Percentiles rank a stretch among this genome's conserved stretches.
Conservation (phyloP, 768 basidiomycete genomes). For the Coprinellus aureogranulatus region DNA sequence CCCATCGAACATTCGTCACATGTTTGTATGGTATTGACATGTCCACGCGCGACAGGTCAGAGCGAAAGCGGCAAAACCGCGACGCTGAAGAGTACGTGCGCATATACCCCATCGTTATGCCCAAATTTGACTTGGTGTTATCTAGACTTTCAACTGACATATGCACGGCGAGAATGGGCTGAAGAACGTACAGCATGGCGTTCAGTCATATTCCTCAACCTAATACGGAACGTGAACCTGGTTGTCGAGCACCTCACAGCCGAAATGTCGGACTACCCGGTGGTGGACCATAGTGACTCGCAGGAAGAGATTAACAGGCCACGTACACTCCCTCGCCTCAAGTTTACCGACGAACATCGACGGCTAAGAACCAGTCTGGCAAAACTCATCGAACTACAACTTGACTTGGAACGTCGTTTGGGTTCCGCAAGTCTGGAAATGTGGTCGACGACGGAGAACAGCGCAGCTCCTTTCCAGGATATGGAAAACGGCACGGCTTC, state of each 20-base stretch:
- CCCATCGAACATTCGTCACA: neutral
- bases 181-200: constrained; percentile 72
- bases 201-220: constrained; percentile 74
- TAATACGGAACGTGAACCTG: constrained; percentile 68
- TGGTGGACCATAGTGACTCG: constrained; percentile 34
- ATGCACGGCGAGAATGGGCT: constrained; percentile 66
- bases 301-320: constrained; percentile 40
- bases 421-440: constrained; percentile 59
- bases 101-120: neutral
- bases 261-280: constrained; percentile 50
- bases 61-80: constrained; percentile 81
- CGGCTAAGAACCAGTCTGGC: constrained; percentile 56
- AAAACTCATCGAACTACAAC: constrained; percentile 56
- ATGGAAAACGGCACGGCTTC: constrained; percentile 15
- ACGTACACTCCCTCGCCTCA: constrained; percentile 39
- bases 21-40: constrained; percentile 7
- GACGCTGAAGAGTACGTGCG: constrained; percentile 64
- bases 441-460: constrained; percentile 35
- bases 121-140: constrained; percentile 11
- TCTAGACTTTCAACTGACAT: constrained; percentile 71
- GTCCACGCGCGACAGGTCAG: constrained; percentile 39
- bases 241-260: constrained; percentile 56
- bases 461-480: constrained; percentile 37
- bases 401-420: constrained; percentile 56
- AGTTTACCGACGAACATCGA: constrained; percentile 62